Evolutionary conservation across 2,329 filamentous ascomycete genomes (phyloP), one percentile per base, ranked within the genome.

Genomic region (Botrytis porri): DNA sequence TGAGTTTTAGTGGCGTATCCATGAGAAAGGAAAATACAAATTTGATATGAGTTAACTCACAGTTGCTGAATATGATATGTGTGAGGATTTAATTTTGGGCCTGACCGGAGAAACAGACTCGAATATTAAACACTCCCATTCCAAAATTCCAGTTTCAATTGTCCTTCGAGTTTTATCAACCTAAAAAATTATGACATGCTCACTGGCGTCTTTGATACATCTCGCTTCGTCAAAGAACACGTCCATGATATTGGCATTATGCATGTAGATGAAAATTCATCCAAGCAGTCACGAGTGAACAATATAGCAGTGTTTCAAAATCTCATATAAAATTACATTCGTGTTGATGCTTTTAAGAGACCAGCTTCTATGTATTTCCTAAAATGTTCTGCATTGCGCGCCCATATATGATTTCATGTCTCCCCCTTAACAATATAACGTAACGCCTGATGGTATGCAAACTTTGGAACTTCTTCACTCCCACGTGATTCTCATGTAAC

Each of bases 11-110:
- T 57, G 48, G 65, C 65, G 48, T 43, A 69, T 41, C 39, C 35
- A 57, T 69, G 65, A 57, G 6, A 57, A 20, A 57, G 48, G 65
- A 69, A 59, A 57, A 57, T 57, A 29, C n/a, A 59, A 29, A 41
- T 57, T 16, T 41, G 65, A 18, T 32, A 32, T 29, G 32, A 54
- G 10, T 41, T 16, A 57, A 22, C n/a, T 39, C 16, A 16, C 35
- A 20, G 8, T 35, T 54, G 32, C 4, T 39, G 43, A n/a, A 25
- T 3, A 39, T 61, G 59, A 61, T n/a, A 5, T 51, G 29, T 37
- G 35, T 18, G 3, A 20, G 14, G 3, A 2, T 66, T 8, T n/a
- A 16, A 39, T 14, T 10, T n/a, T 7, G 25, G 25, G 37, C 5
- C 14, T 66, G 18, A 20, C 9, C 8, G 6, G 22, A 39, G 25